Evolutionary conservation across 306 rosid species (phyloP), one percentile per base, ranked within the genome.

Genomic region (Cicer cuneatum): DNA sequence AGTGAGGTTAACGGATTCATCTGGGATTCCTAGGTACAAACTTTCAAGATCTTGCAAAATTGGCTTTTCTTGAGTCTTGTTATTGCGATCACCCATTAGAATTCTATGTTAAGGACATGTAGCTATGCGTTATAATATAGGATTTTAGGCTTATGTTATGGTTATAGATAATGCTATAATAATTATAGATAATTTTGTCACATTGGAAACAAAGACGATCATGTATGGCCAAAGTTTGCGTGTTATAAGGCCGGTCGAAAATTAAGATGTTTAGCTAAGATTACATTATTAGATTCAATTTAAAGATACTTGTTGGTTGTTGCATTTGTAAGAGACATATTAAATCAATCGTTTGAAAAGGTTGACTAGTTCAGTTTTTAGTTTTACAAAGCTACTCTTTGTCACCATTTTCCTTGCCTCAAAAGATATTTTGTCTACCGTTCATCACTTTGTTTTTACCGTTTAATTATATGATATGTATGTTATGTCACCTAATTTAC

Each of bases 1-100:
- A 21, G 98, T 89, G 35, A 87, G 95, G 82, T 93, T 87, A n/a
- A 89, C 96, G 0, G 98, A 93, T 43, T 93, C 98, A 40, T 93
- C 98, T 8, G 96, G 96, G 35, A 93, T 80, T 37, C 96, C 96
- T 12, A 45, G 83, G 78, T 92, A 92, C 75, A 92, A 39, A 68
- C 87, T 87, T 75, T 90, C 96, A 54, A 90, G 98, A 84, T 79
- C 89, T 68, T 54, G 19, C 15, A 76, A 77, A 64, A 78, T 88
- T 74, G 92, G 92, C 78, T 88, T 92, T 33, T 66, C 69, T 15
- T 75, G 66, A 38, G 38, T 19, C 42, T 56, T 59, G 57, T 7
- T 40, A 41, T 41, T 59, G 57, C 12, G 66, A 53, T 87, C 90
- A 48, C 80, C 90, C 96, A 84, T 88, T 13, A 51, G 14, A 58